phyloP scores from a whole-genome alignment of 2,329 filamentous ascomycete genomes.

The Colletotrichum sp. region DNA sequence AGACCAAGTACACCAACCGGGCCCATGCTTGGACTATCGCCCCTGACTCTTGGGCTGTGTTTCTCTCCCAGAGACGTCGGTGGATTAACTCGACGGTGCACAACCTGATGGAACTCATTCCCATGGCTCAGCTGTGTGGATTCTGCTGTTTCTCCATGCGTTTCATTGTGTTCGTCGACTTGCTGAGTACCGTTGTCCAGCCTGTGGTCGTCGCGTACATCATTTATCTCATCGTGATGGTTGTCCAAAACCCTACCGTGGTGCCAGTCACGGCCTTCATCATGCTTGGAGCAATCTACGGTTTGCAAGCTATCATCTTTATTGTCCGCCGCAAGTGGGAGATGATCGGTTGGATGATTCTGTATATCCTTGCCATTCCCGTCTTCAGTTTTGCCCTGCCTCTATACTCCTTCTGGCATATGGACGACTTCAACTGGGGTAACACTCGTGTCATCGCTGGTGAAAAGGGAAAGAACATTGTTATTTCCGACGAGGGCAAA shows the following conservation, averaged over 20 bases:
- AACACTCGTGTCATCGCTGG: constrained; percentile 97
- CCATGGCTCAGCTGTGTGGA: constrained; percentile 91
- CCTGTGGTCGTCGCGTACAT: constrained; percentile 92
- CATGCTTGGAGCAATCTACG: constrained; percentile 93
- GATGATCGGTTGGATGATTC: constrained; percentile 99
- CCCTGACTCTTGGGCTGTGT: constrained; percentile 91
- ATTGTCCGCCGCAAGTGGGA: constrained; percentile 97
- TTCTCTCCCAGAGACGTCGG: constrained; percentile 96
- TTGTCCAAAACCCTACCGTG: constrained; percentile 64
- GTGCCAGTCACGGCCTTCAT: constrained; percentile 89
- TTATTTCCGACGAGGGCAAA: constrained; percentile 96
- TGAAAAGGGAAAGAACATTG: constrained; percentile 88
- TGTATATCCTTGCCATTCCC: constrained; percentile 90
- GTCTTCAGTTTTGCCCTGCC: constrained; percentile 91
- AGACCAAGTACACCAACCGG: constrained; percentile 95
- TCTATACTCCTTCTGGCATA: constrained; percentile 97
- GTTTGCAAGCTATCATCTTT: constrained; percentile 96
- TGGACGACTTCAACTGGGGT: constrained; percentile 99
- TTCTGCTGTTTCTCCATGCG: constrained; percentile 99
- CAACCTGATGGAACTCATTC: constrained; percentile 95
- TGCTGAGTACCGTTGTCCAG: constrained; percentile 90
- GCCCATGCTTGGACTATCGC: constrained; percentile 98
- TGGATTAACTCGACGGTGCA: constrained; percentile 99
- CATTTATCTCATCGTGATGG: constrained; percentile 81
- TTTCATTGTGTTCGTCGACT: constrained; percentile 93